phyloP scores from a whole-genome alignment of 2,329 filamentous ascomycete genomes.

The Talaromyces marneffei region DNA sequence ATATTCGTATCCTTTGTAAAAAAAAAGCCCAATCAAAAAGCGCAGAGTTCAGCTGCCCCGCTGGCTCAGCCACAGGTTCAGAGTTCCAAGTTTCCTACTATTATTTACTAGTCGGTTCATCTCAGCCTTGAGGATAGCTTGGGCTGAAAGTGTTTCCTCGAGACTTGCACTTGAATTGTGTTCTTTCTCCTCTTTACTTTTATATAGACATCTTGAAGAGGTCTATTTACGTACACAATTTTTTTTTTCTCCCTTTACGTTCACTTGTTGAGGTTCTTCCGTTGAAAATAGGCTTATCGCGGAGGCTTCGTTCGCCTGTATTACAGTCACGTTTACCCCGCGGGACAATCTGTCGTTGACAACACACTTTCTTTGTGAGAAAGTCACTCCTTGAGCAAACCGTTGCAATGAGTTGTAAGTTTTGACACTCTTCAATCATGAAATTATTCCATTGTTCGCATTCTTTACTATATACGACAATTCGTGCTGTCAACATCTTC shows the following conservation, averaged over 20 bases:
- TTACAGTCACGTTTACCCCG: background rate
- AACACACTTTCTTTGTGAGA: background rate
- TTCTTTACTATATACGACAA: background rate
- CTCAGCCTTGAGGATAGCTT: background rate
- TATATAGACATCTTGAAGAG: background rate
- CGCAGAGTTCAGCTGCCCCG: constrained; percentile 8
- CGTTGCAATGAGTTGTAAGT: constrained; percentile 14
- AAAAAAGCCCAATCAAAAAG: background rate
- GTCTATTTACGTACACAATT: background rate
- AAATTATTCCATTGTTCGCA: too few species aligned
- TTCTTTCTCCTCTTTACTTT: background rate
- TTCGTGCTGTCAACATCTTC: background rate
- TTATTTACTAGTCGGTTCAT: background rate
- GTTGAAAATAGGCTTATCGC: background rate
- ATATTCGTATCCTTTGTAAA: background rate
- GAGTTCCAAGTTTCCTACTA: background rate
- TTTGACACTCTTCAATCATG: background rate
- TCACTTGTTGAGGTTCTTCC: background rate
- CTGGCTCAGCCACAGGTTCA: constrained; percentile 14
- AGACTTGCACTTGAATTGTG: background rate
- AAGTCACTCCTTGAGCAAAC: background rate
- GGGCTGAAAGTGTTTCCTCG: background rate
- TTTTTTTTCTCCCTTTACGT: background rate
- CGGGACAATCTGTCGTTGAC: background rate
- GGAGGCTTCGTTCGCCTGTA: background rate